Evolutionary conservation across 805 yeast genomes (phyloP).

Genomic region (Lipomyces spencermartinsiae): DNA sequence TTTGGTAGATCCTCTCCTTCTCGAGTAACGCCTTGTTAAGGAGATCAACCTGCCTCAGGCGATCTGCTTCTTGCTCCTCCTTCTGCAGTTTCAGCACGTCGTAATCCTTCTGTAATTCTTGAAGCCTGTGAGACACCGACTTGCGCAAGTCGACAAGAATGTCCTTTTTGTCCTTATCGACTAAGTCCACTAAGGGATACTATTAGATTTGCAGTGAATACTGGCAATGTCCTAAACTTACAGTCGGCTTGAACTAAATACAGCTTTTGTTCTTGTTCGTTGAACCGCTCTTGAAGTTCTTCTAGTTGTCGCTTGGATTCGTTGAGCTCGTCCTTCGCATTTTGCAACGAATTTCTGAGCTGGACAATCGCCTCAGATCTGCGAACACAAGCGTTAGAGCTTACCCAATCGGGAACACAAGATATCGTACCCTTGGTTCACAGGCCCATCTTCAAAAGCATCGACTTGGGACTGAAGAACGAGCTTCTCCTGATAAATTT

Average conservation of each 20-base stretch:
- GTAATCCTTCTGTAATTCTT: conserved; percentile 20
- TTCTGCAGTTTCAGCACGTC: conserved; percentile 15
- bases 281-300: not conserved
- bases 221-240: not conserved
- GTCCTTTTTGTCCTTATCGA: conserved; percentile 28
- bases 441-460: conserved; percentile 17
- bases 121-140: conserved; percentile 18
- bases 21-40: conserved; percentile 25
- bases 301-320: conserved; percentile 7
- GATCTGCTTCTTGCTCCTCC: conserved; percentile 10
- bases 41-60: conserved; percentile 15
- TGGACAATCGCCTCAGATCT: not conserved
- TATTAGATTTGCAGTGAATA: not conserved
- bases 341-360: conserved; percentile 8
- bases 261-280: conserved; percentile 12
- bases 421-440: conserved; percentile 3
- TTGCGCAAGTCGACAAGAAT: conserved; percentile 15
- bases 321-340: conserved; percentile 5
- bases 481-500: conserved; percentile 27
- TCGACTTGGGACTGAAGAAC: conserved; percentile 25
- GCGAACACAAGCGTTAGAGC: not conserved
- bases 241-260: conserved; percentile 15
- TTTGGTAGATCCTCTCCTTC: conserved; percentile 30
- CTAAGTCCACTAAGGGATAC: conserved; percentile 14
- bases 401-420: not conserved